Evolutionary conservation across 2,329 filamentous ascomycete species (phyloP).

Genomic region (Thermothelomyces thermophilus): DNA sequence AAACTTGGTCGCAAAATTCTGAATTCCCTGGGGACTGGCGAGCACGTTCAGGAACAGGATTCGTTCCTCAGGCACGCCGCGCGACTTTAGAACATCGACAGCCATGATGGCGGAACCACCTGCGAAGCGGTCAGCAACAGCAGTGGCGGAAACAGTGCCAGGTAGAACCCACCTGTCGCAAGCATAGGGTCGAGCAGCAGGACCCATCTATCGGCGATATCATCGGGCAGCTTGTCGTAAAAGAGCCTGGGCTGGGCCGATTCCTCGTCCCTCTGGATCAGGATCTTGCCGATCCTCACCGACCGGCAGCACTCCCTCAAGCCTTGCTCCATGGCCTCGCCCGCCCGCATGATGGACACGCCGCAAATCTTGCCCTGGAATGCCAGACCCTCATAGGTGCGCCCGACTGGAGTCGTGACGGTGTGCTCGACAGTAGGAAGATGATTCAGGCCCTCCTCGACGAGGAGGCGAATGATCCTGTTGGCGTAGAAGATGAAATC

Average conservation of each 20-base stretch:
- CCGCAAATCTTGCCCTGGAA: slow-evolving; percentile 99
- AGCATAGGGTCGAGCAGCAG: slow-evolving; percentile 97
- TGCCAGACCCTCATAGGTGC: slow-evolving; percentile 80
- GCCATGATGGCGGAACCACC: slow-evolving; percentile 96
- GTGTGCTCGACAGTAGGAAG: slow-evolving; percentile 83
- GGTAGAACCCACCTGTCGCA: slow-evolving; percentile 65
- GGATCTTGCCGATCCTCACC: slow-evolving; percentile 96
- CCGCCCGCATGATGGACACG: slow-evolving; percentile 96
- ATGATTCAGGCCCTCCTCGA: slow-evolving; percentile 96
- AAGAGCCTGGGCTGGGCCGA: slow-evolving; percentile 87
- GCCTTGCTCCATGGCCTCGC: slow-evolving; percentile 97
- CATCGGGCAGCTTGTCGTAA: slow-evolving; percentile 93
- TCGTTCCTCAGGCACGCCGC: slow-evolving; percentile 87
- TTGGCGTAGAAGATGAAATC: slow-evolving; percentile 99
- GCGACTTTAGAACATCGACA: slow-evolving; percentile 82
- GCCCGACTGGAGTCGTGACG: slow-evolving; percentile 85
- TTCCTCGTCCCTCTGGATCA: slow-evolving; percentile 96
- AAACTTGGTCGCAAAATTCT: slow-evolving; percentile 82
- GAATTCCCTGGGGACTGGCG: slow-evolving; percentile 88
- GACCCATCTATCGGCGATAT: slow-evolving; percentile 90
- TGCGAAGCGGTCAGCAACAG: slow-evolving; percentile 31
- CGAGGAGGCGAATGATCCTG: slow-evolving; percentile 89
- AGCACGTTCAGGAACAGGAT: slow-evolving; percentile 97
- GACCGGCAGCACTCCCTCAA: slow-evolving; percentile 92
- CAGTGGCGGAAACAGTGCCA: neutral